Evolutionary conservation across 305 asterid species (phyloP).

Genomic region (Plantago lanceolata): DNA sequence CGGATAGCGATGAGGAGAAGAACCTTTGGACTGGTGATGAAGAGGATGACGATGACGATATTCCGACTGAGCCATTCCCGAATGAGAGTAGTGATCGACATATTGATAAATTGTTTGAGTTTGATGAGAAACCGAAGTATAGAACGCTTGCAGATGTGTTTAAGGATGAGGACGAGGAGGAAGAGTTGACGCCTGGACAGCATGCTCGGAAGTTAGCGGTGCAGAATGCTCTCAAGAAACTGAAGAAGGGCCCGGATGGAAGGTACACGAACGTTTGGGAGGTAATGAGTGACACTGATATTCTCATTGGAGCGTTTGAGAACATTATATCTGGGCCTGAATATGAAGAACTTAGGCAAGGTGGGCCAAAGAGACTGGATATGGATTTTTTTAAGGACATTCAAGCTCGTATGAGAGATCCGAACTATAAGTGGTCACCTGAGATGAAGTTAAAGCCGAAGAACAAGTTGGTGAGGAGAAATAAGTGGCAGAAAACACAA

Average conservation of each 20-base stretch:
- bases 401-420: conserved; percentile 93
- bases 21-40: conserved; percentile 86
- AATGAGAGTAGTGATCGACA: conserved; percentile 67
- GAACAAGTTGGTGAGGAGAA: conserved; percentile 67
- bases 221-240: conserved; percentile 79
- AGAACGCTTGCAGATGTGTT: conserved; percentile 68
- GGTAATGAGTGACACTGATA: conserved; percentile 85
- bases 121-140: conserved; percentile 71
- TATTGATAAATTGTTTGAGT: conserved; percentile 68
- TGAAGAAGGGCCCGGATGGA: conserved; percentile 90
- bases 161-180: conserved; percentile 78
- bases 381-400: conserved; percentile 81
- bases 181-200: conserved; percentile 78
- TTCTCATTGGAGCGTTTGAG: conserved; percentile 82
- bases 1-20: conserved; percentile 80
- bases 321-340: conserved; percentile 90
- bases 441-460: conserved; percentile 81
- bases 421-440: conserved; percentile 70
- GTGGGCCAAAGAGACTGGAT: conserved; percentile 81
- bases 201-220: conserved; percentile 82
- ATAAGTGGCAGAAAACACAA: conserved; percentile 82
- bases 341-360: conserved; percentile 78
- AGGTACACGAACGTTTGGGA: conserved; percentile 89
- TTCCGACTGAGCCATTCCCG: conserved; percentile 69
- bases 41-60: conserved; percentile 66